phyloP scores from a whole-genome alignment of 768 basidiomycete species.

The Chiua virens region DNA sequence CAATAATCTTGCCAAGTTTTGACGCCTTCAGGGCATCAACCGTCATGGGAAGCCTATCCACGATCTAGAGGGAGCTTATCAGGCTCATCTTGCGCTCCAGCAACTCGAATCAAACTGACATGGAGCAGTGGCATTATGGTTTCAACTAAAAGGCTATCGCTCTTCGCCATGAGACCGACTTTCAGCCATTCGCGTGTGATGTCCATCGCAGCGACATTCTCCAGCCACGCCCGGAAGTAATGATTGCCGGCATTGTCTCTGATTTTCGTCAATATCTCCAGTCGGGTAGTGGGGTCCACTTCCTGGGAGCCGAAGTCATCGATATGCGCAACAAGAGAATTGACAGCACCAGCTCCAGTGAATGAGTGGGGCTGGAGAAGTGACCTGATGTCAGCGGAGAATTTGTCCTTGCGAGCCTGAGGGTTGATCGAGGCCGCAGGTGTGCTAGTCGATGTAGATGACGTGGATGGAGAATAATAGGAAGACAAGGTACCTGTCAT shows the following conservation, averaged over 20 bases:
- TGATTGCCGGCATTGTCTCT: constrained; percentile 83
- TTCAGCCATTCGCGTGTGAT: constrained; percentile 82
- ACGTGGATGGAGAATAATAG: constrained; percentile 39
- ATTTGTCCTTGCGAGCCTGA: constrained; percentile 55
- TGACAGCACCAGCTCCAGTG: constrained; percentile 68
- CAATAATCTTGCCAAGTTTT: constrained; percentile 78
- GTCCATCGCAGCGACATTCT: constrained; percentile 73
- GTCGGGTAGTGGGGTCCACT: constrained; percentile 60
- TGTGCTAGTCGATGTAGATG: constrained; percentile 29
- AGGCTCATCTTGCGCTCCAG: constrained; percentile 13
- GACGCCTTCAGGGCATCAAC: constrained; percentile 66
- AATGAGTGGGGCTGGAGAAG: constrained; percentile 59
- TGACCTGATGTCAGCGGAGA: constrained; percentile 53
- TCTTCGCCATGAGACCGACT: constrained; percentile 58
- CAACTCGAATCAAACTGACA: constrained; percentile 50
- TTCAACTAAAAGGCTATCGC: constrained; percentile 56
- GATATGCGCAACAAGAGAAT: constrained; percentile 56
- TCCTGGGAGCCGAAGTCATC: constrained; percentile 61
- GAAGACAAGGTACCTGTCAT: constrained; percentile 35
- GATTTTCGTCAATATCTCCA: constrained; percentile 79
- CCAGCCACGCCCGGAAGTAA: constrained; percentile 85
- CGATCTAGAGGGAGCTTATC: constrained; percentile 47
- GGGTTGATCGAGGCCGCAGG: constrained; percentile 37
- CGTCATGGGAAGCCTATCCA: constrained; percentile 79
- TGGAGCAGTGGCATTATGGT: constrained; percentile 86